Evolutionary conservation across 345 rosid genomes (phyloP).

Genomic region (Boechera stricta): DNA sequence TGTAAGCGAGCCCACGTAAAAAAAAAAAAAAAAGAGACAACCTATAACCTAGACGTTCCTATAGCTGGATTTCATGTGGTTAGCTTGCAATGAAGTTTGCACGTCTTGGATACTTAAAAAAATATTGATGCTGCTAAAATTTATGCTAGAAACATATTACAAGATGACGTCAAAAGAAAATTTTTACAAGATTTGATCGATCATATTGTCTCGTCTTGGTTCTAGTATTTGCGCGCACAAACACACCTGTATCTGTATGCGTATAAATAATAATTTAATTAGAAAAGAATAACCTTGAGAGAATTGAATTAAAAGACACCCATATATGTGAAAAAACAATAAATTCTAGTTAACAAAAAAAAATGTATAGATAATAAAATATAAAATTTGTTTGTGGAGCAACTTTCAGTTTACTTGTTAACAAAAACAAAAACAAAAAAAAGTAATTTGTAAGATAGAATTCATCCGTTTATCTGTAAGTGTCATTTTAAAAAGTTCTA

Average conservation of each 20-base stretch:
- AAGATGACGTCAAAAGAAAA: background rate
- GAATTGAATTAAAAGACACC: background rate
- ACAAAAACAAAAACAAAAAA: too few species aligned
- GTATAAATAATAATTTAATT: background rate
- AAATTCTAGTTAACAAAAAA: too few species aligned
- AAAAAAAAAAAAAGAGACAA: background rate
- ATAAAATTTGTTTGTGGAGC: background rate
- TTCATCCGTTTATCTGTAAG: too few species aligned
- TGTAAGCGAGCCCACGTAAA: background rate
- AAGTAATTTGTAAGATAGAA: too few species aligned
- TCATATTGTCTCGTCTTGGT: background rate
- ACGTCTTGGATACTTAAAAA: slow-evolving; percentile 16
- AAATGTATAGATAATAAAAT: too few species aligned
- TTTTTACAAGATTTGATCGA: background rate
- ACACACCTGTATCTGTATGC: background rate
- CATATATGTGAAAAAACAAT: background rate
- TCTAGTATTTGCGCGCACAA: too few species aligned
- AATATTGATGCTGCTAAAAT: background rate
- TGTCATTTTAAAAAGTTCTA: too few species aligned
- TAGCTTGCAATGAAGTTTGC: slow-evolving; percentile 33
- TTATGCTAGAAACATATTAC: background rate
- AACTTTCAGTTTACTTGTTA: too few species aligned
- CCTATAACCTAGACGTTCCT: background rate
- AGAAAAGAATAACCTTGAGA: background rate
- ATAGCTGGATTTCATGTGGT: slow-evolving; percentile 37